Evolutionary conservation across 2,329 filamentous ascomycete genomes (phyloP).

Genomic region (Fusarium cyanostomum): DNA sequence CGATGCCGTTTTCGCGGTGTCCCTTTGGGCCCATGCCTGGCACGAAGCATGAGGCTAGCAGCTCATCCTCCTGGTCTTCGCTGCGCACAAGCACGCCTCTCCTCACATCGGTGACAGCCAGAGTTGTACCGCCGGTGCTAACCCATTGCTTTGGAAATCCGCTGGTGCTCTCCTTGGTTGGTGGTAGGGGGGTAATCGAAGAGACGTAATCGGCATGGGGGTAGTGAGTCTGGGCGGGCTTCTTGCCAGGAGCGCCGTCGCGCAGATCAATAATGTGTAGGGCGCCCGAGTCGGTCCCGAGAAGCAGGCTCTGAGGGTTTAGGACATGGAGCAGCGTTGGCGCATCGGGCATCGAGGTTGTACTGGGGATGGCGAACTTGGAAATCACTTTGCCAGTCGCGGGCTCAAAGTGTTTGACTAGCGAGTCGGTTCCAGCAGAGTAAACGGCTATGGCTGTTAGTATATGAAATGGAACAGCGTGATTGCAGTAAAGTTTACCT

Average conservation of each 20-base stretch:
- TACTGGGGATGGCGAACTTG: slow-evolving; percentile 80
- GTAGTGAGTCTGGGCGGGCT: slow-evolving; percentile 80
- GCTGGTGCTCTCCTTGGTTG: slow-evolving; percentile 81
- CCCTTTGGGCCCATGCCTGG: slow-evolving; percentile 76
- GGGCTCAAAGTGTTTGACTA: slow-evolving; percentile 68
- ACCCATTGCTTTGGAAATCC: slow-evolving; percentile 96
- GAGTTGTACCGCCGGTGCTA: slow-evolving; percentile 88
- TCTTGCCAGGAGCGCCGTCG: slow-evolving; percentile 64
- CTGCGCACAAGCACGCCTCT: slow-evolving; percentile 87
- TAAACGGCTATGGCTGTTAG: slow-evolving; percentile 61
- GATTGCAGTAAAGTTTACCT: slow-evolving; percentile 52
- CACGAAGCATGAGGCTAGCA: slow-evolving; percentile 83
- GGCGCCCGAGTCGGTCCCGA: slow-evolving; percentile 89
- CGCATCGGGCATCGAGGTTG: slow-evolving; percentile 67
- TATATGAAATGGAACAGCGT: not conserved
- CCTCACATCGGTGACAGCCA: slow-evolving; percentile 89
- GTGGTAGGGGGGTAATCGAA: slow-evolving; percentile 83
- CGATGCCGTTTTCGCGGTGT: slow-evolving; percentile 73
- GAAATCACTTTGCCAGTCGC: slow-evolving; percentile 74
- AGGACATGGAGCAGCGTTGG: slow-evolving; percentile 84
- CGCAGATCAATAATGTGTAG: slow-evolving; percentile 90
- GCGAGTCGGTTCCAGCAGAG: slow-evolving; percentile 69
- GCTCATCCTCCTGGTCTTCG: slow-evolving; percentile 94
- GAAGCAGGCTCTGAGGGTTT: slow-evolving; percentile 86
- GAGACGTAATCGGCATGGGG: slow-evolving; percentile 96